Conservation (phyloP, 495 filamentous ascomycete genomes). For the Lasiosphaeriaceae sp. region DNA sequence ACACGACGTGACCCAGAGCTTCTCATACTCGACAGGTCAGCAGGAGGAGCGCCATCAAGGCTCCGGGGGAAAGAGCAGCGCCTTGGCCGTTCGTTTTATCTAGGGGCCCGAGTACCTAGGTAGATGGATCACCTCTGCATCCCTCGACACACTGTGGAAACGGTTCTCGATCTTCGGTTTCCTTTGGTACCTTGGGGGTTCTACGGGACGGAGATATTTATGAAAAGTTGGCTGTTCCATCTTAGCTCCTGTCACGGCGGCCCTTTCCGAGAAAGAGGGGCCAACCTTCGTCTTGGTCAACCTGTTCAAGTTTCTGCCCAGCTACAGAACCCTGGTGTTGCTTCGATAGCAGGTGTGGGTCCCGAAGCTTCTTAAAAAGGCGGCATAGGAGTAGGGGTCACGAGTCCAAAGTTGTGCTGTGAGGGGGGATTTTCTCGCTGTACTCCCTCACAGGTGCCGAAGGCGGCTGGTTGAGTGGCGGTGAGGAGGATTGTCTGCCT, state of each 20-base stretch:
- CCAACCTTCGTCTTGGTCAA: slow-evolving; percentile 25
- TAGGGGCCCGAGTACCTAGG: too few species aligned
- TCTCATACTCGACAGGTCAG: too few species aligned
- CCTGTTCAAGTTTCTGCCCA: slow-evolving; percentile 24
- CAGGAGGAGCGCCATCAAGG: too few species aligned
- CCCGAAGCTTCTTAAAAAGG: slow-evolving; percentile 25
- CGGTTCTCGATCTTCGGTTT: slow-evolving; percentile 25
- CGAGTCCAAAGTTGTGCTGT: slow-evolving; percentile 24
- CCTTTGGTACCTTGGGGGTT: slow-evolving; percentile 7
- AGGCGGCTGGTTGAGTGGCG: too few species aligned
- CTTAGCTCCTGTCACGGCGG: slow-evolving; percentile 24
- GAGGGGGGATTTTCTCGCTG: slow-evolving; percentile 30
- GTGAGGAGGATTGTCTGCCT: neutral
- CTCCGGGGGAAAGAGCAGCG: too few species aligned
- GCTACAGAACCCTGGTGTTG: slow-evolving; percentile 29
- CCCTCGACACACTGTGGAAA: too few species aligned
- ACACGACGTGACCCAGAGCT: slow-evolving; percentile 21
- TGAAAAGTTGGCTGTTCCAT: slow-evolving; percentile 17
- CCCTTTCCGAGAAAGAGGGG: slow-evolving; percentile 28
- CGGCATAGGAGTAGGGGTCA: slow-evolving; percentile 25
- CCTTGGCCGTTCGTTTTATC: too few species aligned
- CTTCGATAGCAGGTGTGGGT: slow-evolving; percentile 18
- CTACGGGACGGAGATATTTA: slow-evolving; percentile 15
- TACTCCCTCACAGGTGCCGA: slow-evolving; percentile 25
- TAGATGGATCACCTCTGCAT: too few species aligned